Conservation (phyloP, 179 eudicot species). For the Actinidia arguta region DNA sequence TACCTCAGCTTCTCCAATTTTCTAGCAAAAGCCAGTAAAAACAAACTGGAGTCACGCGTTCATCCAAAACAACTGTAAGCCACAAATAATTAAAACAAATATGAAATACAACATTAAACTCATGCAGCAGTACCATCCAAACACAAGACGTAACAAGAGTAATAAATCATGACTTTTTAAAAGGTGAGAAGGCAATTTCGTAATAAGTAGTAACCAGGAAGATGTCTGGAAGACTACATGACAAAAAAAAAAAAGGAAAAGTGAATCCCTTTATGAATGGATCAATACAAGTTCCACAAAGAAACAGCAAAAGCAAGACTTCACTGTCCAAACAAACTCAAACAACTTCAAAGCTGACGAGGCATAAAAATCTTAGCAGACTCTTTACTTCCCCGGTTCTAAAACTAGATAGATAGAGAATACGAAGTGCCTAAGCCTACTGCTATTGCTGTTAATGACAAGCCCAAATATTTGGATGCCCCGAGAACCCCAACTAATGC, state of each 20-base stretch:
- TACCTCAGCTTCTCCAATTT: slow-evolving; percentile 80
- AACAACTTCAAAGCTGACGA: background rate
- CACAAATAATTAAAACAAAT: background rate
- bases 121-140: background rate
- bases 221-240: background rate
- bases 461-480: too few relatives aligned
- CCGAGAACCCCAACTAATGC: background rate
- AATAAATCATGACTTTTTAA: background rate
- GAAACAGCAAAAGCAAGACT: background rate
- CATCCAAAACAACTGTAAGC: background rate
- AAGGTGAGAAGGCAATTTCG: background rate
- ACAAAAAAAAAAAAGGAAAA: background rate
- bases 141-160: background rate
- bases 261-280: background rate
- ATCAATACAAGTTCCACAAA: background rate
- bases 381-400: background rate
- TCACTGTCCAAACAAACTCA: background rate
- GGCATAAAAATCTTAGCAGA: background rate
- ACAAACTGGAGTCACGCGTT: slow-evolving; percentile 12
- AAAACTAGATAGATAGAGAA: background rate
- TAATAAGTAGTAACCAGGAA: background rate
- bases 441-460: too few relatives aligned
- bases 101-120: slow-evolving; percentile 6
- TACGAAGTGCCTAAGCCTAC: background rate
- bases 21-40: slow-evolving; percentile 49